phyloP scores from a whole-genome alignment of 768 basidiomycete species.

The Agaricus sinodeliciosus region DNA sequence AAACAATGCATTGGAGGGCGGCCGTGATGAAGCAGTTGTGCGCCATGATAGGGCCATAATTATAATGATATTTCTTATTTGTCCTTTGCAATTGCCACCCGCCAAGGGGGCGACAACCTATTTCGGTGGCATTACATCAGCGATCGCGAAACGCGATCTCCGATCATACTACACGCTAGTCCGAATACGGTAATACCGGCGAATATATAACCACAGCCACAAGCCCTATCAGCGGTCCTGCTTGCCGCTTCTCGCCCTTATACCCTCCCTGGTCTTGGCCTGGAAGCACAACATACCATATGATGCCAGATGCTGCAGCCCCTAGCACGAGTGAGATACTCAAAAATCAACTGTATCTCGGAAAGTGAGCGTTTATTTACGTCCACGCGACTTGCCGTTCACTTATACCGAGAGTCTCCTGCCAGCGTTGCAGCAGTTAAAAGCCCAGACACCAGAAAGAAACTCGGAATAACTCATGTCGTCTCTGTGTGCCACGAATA shows the following conservation, averaged over 20 bases:
- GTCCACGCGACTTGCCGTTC: neutral
- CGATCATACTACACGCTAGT: too few species aligned
- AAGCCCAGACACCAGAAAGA: conserved; percentile 21
- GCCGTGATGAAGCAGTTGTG: too few species aligned
- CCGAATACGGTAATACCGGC: too few species aligned
- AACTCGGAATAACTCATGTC: conserved; percentile 43
- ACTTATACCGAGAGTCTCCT: neutral
- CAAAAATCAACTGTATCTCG: conserved; percentile 32
- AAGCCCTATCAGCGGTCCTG: neutral
- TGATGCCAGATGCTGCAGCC: neutral
- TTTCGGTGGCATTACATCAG: too few species aligned
- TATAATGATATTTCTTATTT: too few species aligned
- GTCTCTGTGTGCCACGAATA: conserved; percentile 55
- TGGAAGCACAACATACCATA: neutral
- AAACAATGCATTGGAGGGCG: too few species aligned
- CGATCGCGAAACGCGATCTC: too few species aligned
- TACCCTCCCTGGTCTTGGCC: neutral
- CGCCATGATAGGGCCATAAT: too few species aligned
- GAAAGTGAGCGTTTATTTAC: conserved; percentile 28
- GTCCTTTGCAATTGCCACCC: too few species aligned
- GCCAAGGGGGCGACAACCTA: too few species aligned
- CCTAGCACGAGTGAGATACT: conserved; percentile 25
- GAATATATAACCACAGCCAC: too few species aligned
- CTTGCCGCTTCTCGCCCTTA: neutral
- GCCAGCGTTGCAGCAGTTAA: conserved; percentile 31